phyloP scores from a whole-genome alignment of 306 rosid genomes.

The Prunus davidiana region DNA sequence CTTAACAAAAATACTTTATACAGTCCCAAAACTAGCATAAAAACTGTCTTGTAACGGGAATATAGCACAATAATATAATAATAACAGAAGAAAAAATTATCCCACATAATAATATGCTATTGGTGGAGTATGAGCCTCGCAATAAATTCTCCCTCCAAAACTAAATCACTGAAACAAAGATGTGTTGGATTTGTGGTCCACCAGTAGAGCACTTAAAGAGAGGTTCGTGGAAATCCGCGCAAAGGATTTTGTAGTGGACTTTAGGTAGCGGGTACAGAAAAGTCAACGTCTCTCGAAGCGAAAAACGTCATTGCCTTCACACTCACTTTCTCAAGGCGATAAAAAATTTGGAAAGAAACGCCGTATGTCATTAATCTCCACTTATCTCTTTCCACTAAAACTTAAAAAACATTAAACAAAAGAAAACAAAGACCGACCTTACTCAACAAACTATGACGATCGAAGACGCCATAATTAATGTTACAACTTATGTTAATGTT shows the following conservation, averaged over 20 bases:
- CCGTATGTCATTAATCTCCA: not conserved
- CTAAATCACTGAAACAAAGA: not conserved
- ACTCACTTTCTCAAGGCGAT: not conserved
- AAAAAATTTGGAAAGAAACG: not conserved
- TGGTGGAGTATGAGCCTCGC: too few species aligned
- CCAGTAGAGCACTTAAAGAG: not conserved
- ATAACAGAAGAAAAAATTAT: not conserved
- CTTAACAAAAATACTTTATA: too few species aligned
- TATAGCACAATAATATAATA: too few species aligned
- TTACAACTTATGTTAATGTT: not conserved
- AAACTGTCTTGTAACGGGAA: too few species aligned
- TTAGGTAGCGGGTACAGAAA: not conserved
- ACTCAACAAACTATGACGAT: not conserved
- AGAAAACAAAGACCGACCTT: not conserved
- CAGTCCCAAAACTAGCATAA: too few species aligned
- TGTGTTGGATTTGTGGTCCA: not conserved
- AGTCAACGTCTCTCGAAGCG: not conserved
- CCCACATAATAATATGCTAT: too few species aligned
- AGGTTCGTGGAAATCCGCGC: not conserved
- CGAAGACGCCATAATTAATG: not conserved
- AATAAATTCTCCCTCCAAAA: too few species aligned
- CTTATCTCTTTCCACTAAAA: not conserved
- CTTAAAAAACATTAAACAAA: not conserved
- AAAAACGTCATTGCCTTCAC: not conserved
- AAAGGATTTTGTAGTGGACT: too few species aligned